Conservation (phyloP, 345 rosid genomes). For the Euphorbia peplus region DNA sequence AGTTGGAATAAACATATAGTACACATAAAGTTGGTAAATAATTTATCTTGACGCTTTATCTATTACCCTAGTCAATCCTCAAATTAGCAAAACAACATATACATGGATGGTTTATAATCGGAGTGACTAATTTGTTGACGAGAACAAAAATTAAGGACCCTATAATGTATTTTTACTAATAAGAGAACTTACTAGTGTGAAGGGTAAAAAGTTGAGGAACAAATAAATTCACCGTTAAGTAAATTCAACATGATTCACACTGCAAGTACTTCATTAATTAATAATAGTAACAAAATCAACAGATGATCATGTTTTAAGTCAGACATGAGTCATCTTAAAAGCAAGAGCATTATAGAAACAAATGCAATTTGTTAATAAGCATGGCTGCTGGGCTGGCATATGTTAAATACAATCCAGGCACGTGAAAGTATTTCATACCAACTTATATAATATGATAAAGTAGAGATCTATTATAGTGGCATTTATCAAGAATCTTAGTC, state of each 20-base stretch:
- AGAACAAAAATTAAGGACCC: too few relatives aligned
- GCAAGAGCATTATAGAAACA: not conserved
- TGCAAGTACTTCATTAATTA: not conserved
- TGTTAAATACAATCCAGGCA: constrained; percentile 17
- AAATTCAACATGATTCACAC: not conserved
- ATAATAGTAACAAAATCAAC: not conserved
- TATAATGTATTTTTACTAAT: too few relatives aligned
- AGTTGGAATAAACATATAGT: not conserved
- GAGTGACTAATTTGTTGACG: too few relatives aligned
- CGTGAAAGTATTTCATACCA: constrained; percentile 23
- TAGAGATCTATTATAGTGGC: constrained; percentile 17
- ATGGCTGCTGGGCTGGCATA: constrained; percentile 19
- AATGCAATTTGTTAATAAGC: not conserved
- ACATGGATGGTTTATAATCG: too few relatives aligned
- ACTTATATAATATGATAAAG: constrained; percentile 4
- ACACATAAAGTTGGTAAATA: too few relatives aligned
- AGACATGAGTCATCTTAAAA: not conserved
- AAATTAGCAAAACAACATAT: too few relatives aligned
- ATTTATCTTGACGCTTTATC: too few relatives aligned
- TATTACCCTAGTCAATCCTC: too few relatives aligned
- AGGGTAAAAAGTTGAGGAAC: too few relatives aligned
- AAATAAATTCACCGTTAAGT: not conserved
- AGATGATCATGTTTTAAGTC: not conserved
- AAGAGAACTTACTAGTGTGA: too few relatives aligned
- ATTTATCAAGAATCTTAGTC: constrained; percentile 20